Percentiles rank a stretch among this genome's conserved stretches.
These are phyloP conservation scores for Fusarium liriodendri DNA, from an alignment of 2,329 filamentous ascomycete genomes.

Conservation along the genomic window DNA sequence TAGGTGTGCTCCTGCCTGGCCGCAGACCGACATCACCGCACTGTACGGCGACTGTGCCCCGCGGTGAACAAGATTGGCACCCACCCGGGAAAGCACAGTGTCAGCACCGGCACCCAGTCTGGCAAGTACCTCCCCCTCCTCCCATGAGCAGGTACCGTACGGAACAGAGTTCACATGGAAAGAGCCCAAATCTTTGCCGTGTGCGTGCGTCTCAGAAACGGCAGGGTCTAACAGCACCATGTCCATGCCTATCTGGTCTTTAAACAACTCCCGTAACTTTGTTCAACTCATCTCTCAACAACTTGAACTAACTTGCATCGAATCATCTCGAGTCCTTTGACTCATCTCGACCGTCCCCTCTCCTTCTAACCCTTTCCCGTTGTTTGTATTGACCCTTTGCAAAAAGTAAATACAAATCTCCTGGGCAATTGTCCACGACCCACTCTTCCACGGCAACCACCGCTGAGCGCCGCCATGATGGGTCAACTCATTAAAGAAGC, in stretches of 20 bases:
- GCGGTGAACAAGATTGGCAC: slow-evolving; percentile 30
- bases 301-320: slow-evolving; percentile 9
- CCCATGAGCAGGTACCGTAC: slow-evolving; percentile 6
- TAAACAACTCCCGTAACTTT: not conserved
- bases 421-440: slow-evolving; percentile 27
- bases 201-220: slow-evolving; percentile 1
- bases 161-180: slow-evolving; percentile 25
- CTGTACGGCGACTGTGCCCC: slow-evolving; percentile 31
- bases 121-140: slow-evolving; percentile 13
- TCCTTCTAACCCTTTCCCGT: slow-evolving; percentile 22
- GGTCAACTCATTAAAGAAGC: slow-evolving; percentile 40
- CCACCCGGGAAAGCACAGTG: slow-evolving; percentile 20
- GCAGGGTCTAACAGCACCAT: slow-evolving; percentile 16
- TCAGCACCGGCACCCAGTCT: slow-evolving; percentile 2
- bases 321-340: slow-evolving; percentile 23
- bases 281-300: slow-evolving; percentile 7
- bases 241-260: not conserved
- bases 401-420: slow-evolving; percentile 38
- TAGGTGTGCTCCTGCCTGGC: slow-evolving; percentile 12
- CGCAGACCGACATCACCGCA: slow-evolving; percentile 6
- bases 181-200: slow-evolving; percentile 11
- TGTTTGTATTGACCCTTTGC: slow-evolving; percentile 40
- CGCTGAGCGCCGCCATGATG: slow-evolving; percentile 26
- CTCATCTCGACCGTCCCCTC: slow-evolving; percentile 18
- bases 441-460: slow-evolving; percentile 45